A percentile compares a stretch with the other conserved stretches of the same genome.
Conservation (phyloP, 129 eudicot species). For the Chrysanthemum seticuspe region DNA sequence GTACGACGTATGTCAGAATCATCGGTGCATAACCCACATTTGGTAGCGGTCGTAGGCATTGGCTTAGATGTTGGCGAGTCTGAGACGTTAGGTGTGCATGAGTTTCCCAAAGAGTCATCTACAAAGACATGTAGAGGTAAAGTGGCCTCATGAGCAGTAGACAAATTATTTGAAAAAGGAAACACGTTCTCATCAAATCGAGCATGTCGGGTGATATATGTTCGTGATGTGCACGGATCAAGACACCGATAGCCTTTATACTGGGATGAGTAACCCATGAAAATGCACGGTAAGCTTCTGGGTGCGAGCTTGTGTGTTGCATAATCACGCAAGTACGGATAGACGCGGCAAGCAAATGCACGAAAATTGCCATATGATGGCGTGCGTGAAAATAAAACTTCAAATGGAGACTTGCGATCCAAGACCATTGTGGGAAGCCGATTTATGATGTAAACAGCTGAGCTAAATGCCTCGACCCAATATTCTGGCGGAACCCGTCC, state of each 20-base stretch:
- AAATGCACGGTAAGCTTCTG: neutral
- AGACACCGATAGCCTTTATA: neutral
- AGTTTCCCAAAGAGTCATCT: neutral
- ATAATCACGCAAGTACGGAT: neutral
- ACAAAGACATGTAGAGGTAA: neutral
- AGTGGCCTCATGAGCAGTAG: neutral
- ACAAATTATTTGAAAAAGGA: neutral
- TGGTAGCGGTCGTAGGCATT: neutral
- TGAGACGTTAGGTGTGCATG: neutral
- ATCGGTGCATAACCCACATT: neutral
- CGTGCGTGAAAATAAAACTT: neutral
- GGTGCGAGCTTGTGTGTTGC: neutral
- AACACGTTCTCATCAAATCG: neutral
- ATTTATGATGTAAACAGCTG: neutral
- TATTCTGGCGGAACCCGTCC: neutral
- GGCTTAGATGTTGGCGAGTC: neutral
- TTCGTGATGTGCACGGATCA: neutral
- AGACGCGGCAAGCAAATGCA: neutral
- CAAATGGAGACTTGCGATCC: neutral
- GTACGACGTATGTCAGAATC: neutral
- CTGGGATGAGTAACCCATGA: neutral
- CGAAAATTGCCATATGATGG: neutral
- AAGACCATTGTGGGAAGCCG: neutral
- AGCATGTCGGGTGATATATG: neutral
- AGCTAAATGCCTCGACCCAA: neutral